Percentiles rank a stretch among this genome's conserved stretches.
These are phyloP conservation scores for Taphrina populina DNA, from an alignment of 1,139 yeast species.

Conservation along the genomic window DNA sequence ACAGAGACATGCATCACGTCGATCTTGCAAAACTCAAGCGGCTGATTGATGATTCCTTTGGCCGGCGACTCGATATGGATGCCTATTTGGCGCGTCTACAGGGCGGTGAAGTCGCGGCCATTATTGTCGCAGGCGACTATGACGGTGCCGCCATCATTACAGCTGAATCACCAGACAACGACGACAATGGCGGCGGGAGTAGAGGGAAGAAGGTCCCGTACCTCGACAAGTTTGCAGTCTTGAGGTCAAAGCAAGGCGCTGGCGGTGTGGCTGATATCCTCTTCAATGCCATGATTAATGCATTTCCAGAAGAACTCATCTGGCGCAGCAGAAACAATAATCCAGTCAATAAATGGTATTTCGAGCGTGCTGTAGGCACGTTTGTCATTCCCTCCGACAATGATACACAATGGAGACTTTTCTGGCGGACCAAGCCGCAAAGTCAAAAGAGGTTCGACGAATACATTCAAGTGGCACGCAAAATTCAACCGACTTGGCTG, in stretches of 20 bases:
- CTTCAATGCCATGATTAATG: conserved; percentile 69
- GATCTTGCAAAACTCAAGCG: conserved; percentile 58
- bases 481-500: conserved; percentile 42
- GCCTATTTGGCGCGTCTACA: conserved; percentile 67
- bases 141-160: conserved; percentile 94
- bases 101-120: conserved; percentile 60
- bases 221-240: conserved; percentile 88
- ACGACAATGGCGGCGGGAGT: conserved; percentile 42
- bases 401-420: conserved; percentile 61
- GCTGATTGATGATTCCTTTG: conserved; percentile 78
- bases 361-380: conserved; percentile 82
- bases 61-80: conserved; percentile 60
- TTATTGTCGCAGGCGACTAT: conserved; percentile 87
- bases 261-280: conserved; percentile 92
- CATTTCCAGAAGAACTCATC: conserved; percentile 70
- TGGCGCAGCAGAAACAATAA: conserved; percentile 87
- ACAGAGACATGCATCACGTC: conserved; percentile 50
- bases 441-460: conserved; percentile 45
- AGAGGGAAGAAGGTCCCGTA: conserved; percentile 56
- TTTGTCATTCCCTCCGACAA: conserved; percentile 38
- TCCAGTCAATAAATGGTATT: conserved; percentile 97
- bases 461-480: conserved; percentile 49
- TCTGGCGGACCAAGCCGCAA: conserved; percentile 64
- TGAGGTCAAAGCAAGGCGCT: conserved; percentile 78
- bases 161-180: conserved; percentile 53